These are phyloP conservation scores for Lumnitzera littorea DNA, from an alignment of 345 rosid species.

Conservation along the genomic window DNA sequence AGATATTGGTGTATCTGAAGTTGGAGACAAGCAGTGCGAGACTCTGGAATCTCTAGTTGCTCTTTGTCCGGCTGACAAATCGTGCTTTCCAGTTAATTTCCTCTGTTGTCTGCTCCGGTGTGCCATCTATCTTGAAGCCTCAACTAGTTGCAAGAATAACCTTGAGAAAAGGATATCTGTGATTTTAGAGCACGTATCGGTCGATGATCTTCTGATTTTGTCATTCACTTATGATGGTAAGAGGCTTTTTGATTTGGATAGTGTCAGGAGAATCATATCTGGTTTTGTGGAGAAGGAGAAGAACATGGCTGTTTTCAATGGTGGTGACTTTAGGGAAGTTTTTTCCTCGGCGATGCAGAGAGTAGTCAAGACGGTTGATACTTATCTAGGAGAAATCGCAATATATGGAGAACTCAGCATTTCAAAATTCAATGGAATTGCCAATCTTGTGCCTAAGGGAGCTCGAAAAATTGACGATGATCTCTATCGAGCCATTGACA, in stretches of 20 bases:
- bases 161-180: conserved; percentile 68
- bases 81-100: conserved; percentile 61
- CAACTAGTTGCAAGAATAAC: conserved; percentile 51
- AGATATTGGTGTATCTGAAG: conserved; percentile 20
- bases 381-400: conserved; percentile 77
- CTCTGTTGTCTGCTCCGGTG: conserved; percentile 85
- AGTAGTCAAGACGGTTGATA: conserved; percentile 65
- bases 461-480: conserved; percentile 71
- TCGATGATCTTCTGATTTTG: conserved; percentile 66
- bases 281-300: conserved; percentile 74
- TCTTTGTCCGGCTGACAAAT: conserved; percentile 58
- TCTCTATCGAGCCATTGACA: conserved; percentile 81
- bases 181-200: conserved; percentile 60
- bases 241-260: conserved; percentile 63
- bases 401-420: conserved; percentile 44
- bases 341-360: conserved; percentile 43
- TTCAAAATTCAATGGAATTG: conserved; percentile 80
- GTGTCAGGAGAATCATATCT: conserved; percentile 63
- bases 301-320: conserved; percentile 63
- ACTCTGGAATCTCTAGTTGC: conserved; percentile 58
- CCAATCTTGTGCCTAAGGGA: conserved; percentile 59
- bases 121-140: conserved; percentile 53
- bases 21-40: conserved; percentile 40
- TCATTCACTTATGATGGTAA: conserved; percentile 80
- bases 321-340: conserved; percentile 40